Conservation (phyloP, 2,329 filamentous ascomycete species). For the Geosmithia morbida region DNA sequence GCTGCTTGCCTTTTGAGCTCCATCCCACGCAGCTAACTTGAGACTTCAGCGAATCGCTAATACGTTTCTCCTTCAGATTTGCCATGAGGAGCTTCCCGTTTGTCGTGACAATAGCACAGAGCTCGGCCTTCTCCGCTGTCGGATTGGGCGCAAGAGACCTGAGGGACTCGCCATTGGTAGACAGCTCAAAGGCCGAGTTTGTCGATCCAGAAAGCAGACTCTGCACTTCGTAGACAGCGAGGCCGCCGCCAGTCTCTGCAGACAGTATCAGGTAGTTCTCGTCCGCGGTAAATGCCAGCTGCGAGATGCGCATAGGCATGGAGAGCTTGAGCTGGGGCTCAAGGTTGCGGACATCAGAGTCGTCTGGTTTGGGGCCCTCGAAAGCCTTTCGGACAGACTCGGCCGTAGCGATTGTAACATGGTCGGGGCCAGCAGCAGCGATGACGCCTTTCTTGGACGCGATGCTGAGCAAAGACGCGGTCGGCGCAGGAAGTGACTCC, state of each 20-base stretch:
- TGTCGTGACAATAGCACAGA: conserved; percentile 68
- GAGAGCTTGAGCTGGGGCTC: conserved; percentile 59
- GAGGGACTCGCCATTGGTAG: conserved; percentile 60
- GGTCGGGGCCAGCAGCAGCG: conserved; percentile 75
- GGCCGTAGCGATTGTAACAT: conserved; percentile 62
- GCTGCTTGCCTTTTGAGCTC: conserved; percentile 87
- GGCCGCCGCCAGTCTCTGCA: conserved; percentile 64
- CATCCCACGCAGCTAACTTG: conserved; percentile 77
- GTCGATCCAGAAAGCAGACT: conserved; percentile 51
- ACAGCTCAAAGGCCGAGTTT: conserved; percentile 58
- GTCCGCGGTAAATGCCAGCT: conserved; percentile 82
- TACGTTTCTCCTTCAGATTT: conserved; percentile 55
- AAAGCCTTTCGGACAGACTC: conserved; percentile 68
- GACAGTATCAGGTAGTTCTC: conserved; percentile 75
- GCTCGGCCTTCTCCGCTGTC: conserved; percentile 52
- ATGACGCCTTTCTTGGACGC: conserved; percentile 69
- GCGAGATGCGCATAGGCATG: conserved; percentile 64
- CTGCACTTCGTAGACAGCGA: conserved; percentile 71
- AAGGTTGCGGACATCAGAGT: conserved; percentile 55
- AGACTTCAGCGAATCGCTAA: conserved; percentile 50
- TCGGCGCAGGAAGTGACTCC: conserved; percentile 60
- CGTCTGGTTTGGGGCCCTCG: conserved; percentile 38
- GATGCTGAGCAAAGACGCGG: conserved; percentile 71
- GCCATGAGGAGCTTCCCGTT: conserved; percentile 75
- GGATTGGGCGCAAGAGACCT: conserved; percentile 72